Percentiles rank a stretch among this genome's conserved stretches.
Conservation (phyloP, 306 rosid genomes). For the Lablab purpureus region DNA sequence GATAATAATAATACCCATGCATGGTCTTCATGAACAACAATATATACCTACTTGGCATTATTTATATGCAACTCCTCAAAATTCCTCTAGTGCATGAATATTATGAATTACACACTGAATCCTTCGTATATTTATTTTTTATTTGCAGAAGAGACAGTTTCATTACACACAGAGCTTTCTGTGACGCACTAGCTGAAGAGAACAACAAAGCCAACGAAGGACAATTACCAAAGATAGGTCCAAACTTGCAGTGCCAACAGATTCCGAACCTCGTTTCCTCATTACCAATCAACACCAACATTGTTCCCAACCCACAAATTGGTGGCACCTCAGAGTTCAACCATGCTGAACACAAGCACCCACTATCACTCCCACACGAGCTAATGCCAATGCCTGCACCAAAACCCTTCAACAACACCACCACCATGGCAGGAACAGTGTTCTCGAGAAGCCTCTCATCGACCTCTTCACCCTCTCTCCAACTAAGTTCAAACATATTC, state of each 20-base stretch:
- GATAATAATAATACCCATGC: conserved; percentile 22
- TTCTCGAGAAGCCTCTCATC: conserved; percentile 44
- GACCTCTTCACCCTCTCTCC: conserved; percentile 50
- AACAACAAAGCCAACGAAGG: conserved; percentile 62
- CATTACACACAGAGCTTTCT: conserved; percentile 94
- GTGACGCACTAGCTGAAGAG: conserved; percentile 85
- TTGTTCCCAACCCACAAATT: conserved; percentile 41
- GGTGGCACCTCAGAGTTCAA: conserved; percentile 48
- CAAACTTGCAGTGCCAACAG: conserved; percentile 50
- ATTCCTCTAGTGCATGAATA: background rate
- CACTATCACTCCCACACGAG: conserved; percentile 52
- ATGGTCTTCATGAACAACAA: background rate
- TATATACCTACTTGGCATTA: background rate
- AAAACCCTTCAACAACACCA: conserved; percentile 48
- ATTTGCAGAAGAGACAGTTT: conserved; percentile 84
- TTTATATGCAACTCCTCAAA: background rate
- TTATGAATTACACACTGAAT: background rate
- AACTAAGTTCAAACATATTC: conserved; percentile 47
- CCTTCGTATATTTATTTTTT: background rate
- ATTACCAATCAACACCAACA: conserved; percentile 43
- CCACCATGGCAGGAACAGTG: conserved; percentile 21
- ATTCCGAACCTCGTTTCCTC: conserved; percentile 59
- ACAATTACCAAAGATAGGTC: conserved; percentile 44
- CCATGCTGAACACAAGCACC: conserved; percentile 43
- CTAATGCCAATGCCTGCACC: conserved; percentile 44